Evolutionary conservation across 2,329 filamentous ascomycete genomes (phyloP).

Genomic region (Stachybotrys echinatus): DNA sequence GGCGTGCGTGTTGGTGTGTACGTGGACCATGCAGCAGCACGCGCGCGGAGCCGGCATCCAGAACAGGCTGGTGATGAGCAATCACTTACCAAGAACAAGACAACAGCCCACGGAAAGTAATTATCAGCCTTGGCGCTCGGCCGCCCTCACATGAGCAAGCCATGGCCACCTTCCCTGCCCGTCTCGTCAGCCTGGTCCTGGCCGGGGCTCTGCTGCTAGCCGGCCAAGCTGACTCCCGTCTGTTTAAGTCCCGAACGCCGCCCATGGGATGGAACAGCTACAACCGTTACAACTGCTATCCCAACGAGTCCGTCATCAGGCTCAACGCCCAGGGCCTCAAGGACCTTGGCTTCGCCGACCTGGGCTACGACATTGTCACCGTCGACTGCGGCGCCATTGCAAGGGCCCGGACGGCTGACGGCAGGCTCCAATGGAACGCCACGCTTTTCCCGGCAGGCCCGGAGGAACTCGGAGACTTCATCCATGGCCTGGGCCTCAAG

Average conservation of each 20-base stretch:
- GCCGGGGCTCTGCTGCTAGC: too few relatives aligned
- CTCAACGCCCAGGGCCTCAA: slow-evolving; percentile 48
- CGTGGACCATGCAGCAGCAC: too few relatives aligned
- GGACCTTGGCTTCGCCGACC: slow-evolving; percentile 41
- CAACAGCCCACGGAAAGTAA: too few relatives aligned
- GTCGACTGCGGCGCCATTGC: slow-evolving; percentile 55
- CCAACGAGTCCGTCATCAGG: slow-evolving; percentile 14
- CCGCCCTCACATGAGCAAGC: too few relatives aligned
- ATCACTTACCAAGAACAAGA: too few relatives aligned
- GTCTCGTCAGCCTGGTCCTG: too few relatives aligned
- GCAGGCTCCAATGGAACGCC: slow-evolving; percentile 43
- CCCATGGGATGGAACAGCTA: slow-evolving; percentile 56
- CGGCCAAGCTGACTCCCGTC: slow-evolving; percentile 4
- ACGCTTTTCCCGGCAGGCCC: slow-evolving; percentile 45
- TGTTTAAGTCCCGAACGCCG: slow-evolving; percentile 24
- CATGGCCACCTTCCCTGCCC: too few relatives aligned
- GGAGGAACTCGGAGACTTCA: slow-evolving; percentile 40
- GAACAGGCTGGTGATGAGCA: too few relatives aligned
- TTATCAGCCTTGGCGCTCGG: too few relatives aligned
- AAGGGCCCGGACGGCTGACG: slow-evolving; percentile 31
- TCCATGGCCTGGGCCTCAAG: slow-evolving; percentile 41
- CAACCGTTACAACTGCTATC: slow-evolving; percentile 33
- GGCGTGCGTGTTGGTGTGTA: not conserved
- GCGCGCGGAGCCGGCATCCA: too few relatives aligned
- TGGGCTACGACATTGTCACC: slow-evolving; percentile 52